Conservation (phyloP, 805 yeast species). For the Candida oleophila region DNA sequence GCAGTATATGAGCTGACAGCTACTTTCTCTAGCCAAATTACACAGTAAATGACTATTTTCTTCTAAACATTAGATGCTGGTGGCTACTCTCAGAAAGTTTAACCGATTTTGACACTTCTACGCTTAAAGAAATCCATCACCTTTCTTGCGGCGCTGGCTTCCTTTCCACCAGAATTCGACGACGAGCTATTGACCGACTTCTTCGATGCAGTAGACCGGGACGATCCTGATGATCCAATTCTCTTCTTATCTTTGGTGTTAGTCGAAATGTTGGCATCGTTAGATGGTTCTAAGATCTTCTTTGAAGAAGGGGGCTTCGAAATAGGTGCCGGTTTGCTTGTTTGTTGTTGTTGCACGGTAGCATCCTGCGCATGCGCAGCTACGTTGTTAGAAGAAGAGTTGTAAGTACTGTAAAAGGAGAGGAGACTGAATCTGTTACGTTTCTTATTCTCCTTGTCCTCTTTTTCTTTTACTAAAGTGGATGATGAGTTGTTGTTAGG, state of each 20-base stretch:
- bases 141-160: constrained; percentile 72
- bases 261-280: constrained; percentile 23
- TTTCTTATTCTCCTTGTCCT: constrained; percentile 24
- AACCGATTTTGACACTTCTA: constrained; percentile 41
- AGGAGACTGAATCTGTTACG: constrained; percentile 43
- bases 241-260: constrained; percentile 21
- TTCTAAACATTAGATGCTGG: too few species aligned
- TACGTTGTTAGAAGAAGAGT: constrained; percentile 17
- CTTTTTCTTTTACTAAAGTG: constrained; percentile 19
- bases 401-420: constrained; percentile 40
- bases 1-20: too few species aligned
- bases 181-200: constrained; percentile 15
- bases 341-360: constrained; percentile 3
- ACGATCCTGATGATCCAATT: constrained; percentile 28
- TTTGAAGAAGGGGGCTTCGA: constrained; percentile 7
- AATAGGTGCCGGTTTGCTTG: constrained; percentile 1
- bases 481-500: background rate
- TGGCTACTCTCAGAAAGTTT: too few species aligned
- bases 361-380: constrained; percentile 8
- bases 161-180: constrained; percentile 41
- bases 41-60: too few species aligned
- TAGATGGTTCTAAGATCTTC: constrained; percentile 33
- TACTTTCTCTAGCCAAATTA: too few species aligned
- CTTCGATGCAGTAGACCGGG: constrained; percentile 18
- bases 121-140: constrained; percentile 79